Evolutionary conservation across 2,329 filamentous ascomycete species (phyloP).

Genomic region (Paecilomyces fulvus): DNA sequence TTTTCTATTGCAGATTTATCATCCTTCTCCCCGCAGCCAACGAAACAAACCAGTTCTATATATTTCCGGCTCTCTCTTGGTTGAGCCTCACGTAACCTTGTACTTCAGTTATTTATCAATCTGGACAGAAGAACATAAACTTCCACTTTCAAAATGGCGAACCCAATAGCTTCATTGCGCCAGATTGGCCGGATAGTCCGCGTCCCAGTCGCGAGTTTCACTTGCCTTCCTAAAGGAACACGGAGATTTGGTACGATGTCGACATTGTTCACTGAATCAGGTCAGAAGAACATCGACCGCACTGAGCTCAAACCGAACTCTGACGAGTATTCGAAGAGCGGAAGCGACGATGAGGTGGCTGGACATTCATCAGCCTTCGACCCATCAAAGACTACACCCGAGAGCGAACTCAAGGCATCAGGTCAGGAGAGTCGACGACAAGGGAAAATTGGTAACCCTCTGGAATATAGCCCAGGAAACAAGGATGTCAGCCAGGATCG

Average conservation of each 20-base stretch:
- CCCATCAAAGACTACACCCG: conserved; percentile 58
- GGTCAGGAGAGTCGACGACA: conserved; percentile 31
- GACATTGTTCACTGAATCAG: conserved; percentile 1
- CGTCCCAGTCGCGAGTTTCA: background rate
- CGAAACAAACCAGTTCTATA: background rate
- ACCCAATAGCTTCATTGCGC: background rate
- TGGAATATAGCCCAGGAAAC: conserved; percentile 56
- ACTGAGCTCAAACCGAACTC: conserved; percentile 56
- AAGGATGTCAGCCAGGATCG: conserved; percentile 46
- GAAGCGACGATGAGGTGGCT: conserved; percentile 53
- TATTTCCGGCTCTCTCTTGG: background rate
- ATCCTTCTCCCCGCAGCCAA: background rate
- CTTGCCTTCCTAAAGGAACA: background rate
- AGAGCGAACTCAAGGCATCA: conserved; percentile 39
- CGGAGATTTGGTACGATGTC: conserved; percentile 3
- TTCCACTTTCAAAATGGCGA: background rate
- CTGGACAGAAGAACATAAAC: background rate
- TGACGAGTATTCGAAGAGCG: conserved; percentile 61
- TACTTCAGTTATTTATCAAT: background rate
- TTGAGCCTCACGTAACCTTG: background rate
- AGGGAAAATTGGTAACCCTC: conserved; percentile 38
- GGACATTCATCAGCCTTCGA: conserved; percentile 60
- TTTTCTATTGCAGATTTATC: background rate
- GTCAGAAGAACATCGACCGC: conserved; percentile 34
- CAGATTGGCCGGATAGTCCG: background rate